Conservation (phyloP, 768 basidiomycete species). For the Boletus reticulatus region DNA sequence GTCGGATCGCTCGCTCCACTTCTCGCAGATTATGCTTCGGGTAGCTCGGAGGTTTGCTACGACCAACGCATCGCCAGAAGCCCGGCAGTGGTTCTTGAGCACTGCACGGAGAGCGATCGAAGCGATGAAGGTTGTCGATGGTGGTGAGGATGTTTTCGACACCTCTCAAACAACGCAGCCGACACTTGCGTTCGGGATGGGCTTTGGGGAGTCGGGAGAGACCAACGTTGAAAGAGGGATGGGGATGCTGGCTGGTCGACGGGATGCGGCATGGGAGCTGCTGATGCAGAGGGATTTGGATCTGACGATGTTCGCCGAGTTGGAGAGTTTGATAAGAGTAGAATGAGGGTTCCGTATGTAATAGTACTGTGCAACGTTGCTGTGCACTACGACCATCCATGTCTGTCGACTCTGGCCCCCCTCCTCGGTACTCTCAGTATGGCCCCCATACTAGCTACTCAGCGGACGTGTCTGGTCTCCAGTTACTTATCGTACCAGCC, state of each 20-base stretch:
- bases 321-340: conserved; percentile 76
- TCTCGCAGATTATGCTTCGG: conserved; percentile 67
- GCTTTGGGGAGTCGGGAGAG: conserved; percentile 74
- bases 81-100: conserved; percentile 50
- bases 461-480: conserved; percentile 38
- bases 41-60: conserved; percentile 64
- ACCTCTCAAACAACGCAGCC: conserved; percentile 56
- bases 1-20: conserved; percentile 60
- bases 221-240: conserved; percentile 65
- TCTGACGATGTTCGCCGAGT: conserved; percentile 68
- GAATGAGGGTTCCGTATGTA: conserved; percentile 37
- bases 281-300: conserved; percentile 74
- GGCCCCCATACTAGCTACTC: conserved; percentile 22
- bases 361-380: not conserved
- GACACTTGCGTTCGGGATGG: conserved; percentile 80
- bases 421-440: conserved; percentile 61
- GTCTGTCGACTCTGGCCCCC: conserved; percentile 46
- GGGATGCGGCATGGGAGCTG: conserved; percentile 69
- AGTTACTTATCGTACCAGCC: conserved; percentile 74
- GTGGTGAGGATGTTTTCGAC: conserved; percentile 72
- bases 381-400: conserved; percentile 20
- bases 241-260: conserved; percentile 70
- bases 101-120: conserved; percentile 69
- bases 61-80: conserved; percentile 44
- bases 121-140: conserved; percentile 76